These are phyloP conservation scores for Leucogyrophana mollusca DNA, from an alignment of 768 basidiomycete genomes.

Conservation along the genomic window DNA sequence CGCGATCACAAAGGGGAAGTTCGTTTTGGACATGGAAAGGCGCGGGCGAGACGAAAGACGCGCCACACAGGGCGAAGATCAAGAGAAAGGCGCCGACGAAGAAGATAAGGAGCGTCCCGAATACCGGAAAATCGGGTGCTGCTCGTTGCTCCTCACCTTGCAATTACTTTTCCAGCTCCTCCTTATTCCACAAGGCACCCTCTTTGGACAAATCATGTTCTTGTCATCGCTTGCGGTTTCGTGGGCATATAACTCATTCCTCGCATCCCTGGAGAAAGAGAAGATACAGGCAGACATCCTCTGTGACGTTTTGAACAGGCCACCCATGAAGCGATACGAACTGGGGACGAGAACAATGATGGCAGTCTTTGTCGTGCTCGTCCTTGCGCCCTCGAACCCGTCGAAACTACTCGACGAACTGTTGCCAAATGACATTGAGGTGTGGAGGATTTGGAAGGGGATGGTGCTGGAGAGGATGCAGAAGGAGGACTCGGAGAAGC, in stretches of 20 bases:
- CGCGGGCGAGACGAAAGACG: no score
- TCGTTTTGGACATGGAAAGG: conserved; percentile 21
- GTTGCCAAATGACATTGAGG: conserved; percentile 18
- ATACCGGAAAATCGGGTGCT: conserved; percentile 13
- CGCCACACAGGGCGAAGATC: no score
- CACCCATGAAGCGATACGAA: conserved; percentile 13
- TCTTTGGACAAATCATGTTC: conserved; percentile 31
- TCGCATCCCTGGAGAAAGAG: conserved; percentile 31
- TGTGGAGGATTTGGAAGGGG: conserved; percentile 20
- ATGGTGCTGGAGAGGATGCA: conserved; percentile 1
- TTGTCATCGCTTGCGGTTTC: conserved; percentile 23
- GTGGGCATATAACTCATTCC: conserved; percentile 18
- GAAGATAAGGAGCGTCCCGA: background rate
- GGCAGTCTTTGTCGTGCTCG: conserved; percentile 16
- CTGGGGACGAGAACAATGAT: conserved; percentile 14
- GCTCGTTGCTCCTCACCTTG: conserved; percentile 17
- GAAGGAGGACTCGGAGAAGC: background rate
- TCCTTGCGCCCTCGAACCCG: conserved; percentile 8
- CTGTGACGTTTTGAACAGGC: conserved; percentile 8
- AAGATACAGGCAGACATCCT: conserved; percentile 13
- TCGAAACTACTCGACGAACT: conserved; percentile 10
- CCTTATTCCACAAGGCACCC: conserved; percentile 24
- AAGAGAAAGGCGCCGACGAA: no score
- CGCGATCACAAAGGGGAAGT: conserved; percentile 23
- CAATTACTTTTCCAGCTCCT: conserved; percentile 28